Evolutionary conservation across 1,284 basidiomycete genomes (phyloP).

Genomic region (Ganoderma meredithae): DNA sequence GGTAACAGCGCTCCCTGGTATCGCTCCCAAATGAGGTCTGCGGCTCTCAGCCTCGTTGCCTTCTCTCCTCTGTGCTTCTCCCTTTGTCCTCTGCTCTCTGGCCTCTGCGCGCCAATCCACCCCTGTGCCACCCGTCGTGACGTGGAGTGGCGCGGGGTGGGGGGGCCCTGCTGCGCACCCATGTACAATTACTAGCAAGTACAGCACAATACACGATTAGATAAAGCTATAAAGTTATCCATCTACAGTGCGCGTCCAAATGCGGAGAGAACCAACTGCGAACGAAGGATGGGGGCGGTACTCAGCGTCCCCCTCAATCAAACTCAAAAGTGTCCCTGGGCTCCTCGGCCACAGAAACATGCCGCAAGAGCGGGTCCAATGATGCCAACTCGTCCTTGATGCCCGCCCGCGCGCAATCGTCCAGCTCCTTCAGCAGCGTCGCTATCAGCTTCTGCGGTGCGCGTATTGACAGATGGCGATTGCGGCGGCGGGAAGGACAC

Average conservation of each 20-base stretch:
- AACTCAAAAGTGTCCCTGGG: slow-evolving; percentile 35
- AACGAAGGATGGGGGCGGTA: slow-evolving; percentile 7
- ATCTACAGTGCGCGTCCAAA: slow-evolving; percentile 18
- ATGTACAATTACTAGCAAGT: slow-evolving; percentile 29
- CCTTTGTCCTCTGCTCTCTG: slow-evolving; percentile 21
- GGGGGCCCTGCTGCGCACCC: neutral
- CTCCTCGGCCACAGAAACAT: slow-evolving; percentile 46
- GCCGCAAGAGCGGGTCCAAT: slow-evolving; percentile 77
- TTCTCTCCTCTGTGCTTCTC: slow-evolving; percentile 14
- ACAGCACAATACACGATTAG: slow-evolving; percentile 36
- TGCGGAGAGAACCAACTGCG: slow-evolving; percentile 10
- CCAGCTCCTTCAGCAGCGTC: slow-evolving; percentile 80
- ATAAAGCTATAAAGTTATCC: slow-evolving; percentile 38
- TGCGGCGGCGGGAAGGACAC: neutral
- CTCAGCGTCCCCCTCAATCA: slow-evolving; percentile 23
- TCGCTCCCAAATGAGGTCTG: slow-evolving; percentile 18
- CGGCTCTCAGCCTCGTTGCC: slow-evolving; percentile 19
- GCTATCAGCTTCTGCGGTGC: slow-evolving; percentile 77
- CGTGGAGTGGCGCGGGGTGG: neutral
- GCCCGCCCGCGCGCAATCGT: slow-evolving; percentile 76
- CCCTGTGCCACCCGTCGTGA: neutral
- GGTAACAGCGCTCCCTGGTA: slow-evolving; percentile 24
- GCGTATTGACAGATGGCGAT: slow-evolving; percentile 13
- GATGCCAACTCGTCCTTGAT: slow-evolving; percentile 85
- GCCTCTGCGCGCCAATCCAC: slow-evolving; percentile 1